Conservation (phyloP, 2,329 filamentous ascomycete genomes). For the Hymenoscyphus linearis region DNA sequence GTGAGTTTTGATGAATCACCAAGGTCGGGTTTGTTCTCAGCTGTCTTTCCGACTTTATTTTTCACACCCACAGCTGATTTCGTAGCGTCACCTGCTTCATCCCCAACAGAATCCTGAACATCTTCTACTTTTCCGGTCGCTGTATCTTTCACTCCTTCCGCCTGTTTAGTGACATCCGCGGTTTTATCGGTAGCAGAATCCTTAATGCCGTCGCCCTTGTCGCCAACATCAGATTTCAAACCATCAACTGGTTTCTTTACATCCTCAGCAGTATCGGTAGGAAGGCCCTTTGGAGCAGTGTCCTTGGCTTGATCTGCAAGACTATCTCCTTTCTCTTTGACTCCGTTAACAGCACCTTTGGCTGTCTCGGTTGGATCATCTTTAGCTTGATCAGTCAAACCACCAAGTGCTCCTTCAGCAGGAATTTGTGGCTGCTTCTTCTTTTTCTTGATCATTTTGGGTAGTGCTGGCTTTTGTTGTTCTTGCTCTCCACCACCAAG, state of each 20-base stretch:
- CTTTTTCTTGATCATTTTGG: conserved; percentile 6
- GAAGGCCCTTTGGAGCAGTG: conserved; percentile 2
- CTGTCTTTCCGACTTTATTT: neutral
- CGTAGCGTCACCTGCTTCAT: neutral
- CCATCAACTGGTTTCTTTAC: conserved; percentile 5
- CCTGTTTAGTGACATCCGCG: neutral
- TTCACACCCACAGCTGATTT: neutral
- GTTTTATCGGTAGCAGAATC: neutral
- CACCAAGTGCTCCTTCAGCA: conserved; percentile 1
- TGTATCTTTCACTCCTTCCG: neutral
- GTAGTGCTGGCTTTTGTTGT: neutral
- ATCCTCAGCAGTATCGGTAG: conserved; percentile 4
- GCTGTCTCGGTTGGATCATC: conserved; percentile 11
- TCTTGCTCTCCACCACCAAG: conserved; percentile 1
- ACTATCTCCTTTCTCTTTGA: conserved; percentile 10
- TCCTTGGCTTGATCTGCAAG: conserved; percentile 4
- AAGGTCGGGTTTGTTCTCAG: neutral
- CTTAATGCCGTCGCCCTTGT: neutral
- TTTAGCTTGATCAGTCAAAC: neutral
- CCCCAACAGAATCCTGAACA: neutral
- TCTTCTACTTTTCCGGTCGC: neutral
- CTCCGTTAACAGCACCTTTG: conserved; percentile 7
- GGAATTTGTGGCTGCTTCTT: conserved; percentile 2
- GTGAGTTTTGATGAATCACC: neutral
- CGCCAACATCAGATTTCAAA: neutral